Base-by-base conservation (phyloP, 306 rosid species). In the Castanospermum australe region DNA sequence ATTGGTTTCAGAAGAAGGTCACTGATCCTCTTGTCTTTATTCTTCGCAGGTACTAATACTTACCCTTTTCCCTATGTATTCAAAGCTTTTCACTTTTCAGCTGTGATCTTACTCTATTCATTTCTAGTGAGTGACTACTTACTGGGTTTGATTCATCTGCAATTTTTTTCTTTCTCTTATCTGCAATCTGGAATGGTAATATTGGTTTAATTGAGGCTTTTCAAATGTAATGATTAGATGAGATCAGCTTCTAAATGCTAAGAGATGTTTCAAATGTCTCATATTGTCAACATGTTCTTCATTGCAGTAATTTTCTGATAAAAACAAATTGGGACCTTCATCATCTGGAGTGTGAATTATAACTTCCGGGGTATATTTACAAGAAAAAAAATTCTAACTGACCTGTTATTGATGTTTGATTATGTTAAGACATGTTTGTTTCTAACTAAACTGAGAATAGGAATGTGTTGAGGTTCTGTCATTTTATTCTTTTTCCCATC, bases 21-120 rank as follows among this genome's bases (percentile, higher is more conserved):
- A 87, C 78, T 17, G 93, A 90, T 81, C 98, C 98, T 51, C 89
- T 94, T 59, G 56, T 84, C 59, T 64, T 83, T 69, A 92, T 94
- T 76, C 84, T 94, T 59, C 93, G 88, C 67, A 89, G 94, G 98
- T 94, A 42, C 28, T 36, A 48, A n/a, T 17, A 78, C 75, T 66
- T n/a, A 24, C 8, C 44, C 51, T 65, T 5, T 66, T n/a, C n/a
- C n/a, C n/a, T n/a, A n/a, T n/a, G n/a, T n/a, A n/a, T n/a, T 65
- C 69, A 15, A 74, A 20, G 20, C n/a, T 17, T 39, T 47, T 33
- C 64, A 21, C 54, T 57, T 55, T 42, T 55, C 41, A 13, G 21
- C 45, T 48, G 14, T 48, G 32, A 21, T 75, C 60, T 35, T 28
- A 28, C 32, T 3, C 66, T 52, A 18, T 73, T 65, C 24, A 41